Evolutionary conservation across 352 stramenopile species (phyloP).

Genomic region (Halophytophthora polymorphica): DNA sequence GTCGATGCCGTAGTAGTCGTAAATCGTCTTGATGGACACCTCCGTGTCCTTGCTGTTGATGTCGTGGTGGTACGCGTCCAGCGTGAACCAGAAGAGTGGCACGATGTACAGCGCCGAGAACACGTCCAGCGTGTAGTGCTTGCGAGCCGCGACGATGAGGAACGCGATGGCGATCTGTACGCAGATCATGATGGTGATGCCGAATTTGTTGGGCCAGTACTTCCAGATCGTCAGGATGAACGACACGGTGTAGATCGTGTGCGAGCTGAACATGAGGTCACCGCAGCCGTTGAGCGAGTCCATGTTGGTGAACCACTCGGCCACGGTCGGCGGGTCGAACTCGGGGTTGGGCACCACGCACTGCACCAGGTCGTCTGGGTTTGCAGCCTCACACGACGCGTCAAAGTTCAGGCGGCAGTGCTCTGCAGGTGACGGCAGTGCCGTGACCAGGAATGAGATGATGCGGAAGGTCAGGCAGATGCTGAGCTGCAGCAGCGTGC

Average conservation of each 20-base stretch:
- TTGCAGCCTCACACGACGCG: slow-evolving; percentile 42
- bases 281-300: slow-evolving; percentile 85
- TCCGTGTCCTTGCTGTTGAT: slow-evolving; percentile 79
- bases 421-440: slow-evolving; percentile 58
- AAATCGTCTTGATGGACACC: slow-evolving; percentile 61
- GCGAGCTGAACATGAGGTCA: slow-evolving; percentile 91
- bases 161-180: slow-evolving; percentile 84
- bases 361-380: slow-evolving; percentile 46
- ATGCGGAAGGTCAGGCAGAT: slow-evolving; percentile 71
- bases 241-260: slow-evolving; percentile 91
- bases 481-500: slow-evolving; percentile 74
- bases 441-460: slow-evolving; percentile 77
- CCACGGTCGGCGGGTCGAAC: slow-evolving; percentile 52
- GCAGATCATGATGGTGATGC: slow-evolving; percentile 69
- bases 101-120: slow-evolving; percentile 88
- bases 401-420: slow-evolving; percentile 80
- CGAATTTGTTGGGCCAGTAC: slow-evolving; percentile 82
- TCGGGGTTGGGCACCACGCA: slow-evolving; percentile 72
- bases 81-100: slow-evolving; percentile 78
- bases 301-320: slow-evolving; percentile 66
- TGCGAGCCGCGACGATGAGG: slow-evolving; percentile 84
- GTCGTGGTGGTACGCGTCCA: slow-evolving; percentile 78
- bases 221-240: slow-evolving; percentile 85
- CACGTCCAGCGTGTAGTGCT: slow-evolving; percentile 91
- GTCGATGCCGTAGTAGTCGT: slow-evolving; percentile 59